Base-by-base conservation (phyloP, 345 rosid genomes). In the Gossypium bickii region DNA sequence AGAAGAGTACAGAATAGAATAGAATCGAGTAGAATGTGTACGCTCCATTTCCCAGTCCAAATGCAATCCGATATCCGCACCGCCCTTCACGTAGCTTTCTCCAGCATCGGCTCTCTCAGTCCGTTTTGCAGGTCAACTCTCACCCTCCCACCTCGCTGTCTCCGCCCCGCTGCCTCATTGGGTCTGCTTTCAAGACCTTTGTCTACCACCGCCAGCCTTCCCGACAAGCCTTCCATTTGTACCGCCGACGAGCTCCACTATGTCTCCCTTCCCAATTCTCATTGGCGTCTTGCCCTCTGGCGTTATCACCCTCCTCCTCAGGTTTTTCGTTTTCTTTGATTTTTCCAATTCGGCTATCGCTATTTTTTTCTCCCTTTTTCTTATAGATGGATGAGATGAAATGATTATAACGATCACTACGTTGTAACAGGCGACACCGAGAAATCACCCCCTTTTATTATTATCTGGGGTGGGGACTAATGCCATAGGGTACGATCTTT, bases 181-280 rank as follows among this genome's bases (percentile, higher is more conserved):
- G 41, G 22, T 1, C 52, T 49, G 63, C 63, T 20, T 9, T 11
- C 56, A 5, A 77, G 74, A 38, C 77, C 83, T 22, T 82, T 78
- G 77, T 80, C 79, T 41, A 78, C 20, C n/a, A 71, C 64, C 58
- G 77, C 80, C 47, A 74, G 67, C 53, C 67, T 84, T 15, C 58
- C 80, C 0, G 85, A 87, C 44, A 94, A 91, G 79, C 99, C 97
- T 11, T 45, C 91, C 2, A 70, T 91, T 52, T 95, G 98, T 70
- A 93, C 97, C 27, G 96, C 99, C 53, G 99, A 95, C 75, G 99
- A 95, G 86, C 96, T 95, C 77, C 98, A 93, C 78, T 93, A 89
- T 74, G 92, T 90, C 63, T 76, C 94, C 60, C 82, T 87, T 1
- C 73, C 89, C 1, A 82, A 90, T 53, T 87, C 86, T 77, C 86